Conservation (phyloP, 257 asterid genomes). For the Salvia rosmarinus region DNA sequence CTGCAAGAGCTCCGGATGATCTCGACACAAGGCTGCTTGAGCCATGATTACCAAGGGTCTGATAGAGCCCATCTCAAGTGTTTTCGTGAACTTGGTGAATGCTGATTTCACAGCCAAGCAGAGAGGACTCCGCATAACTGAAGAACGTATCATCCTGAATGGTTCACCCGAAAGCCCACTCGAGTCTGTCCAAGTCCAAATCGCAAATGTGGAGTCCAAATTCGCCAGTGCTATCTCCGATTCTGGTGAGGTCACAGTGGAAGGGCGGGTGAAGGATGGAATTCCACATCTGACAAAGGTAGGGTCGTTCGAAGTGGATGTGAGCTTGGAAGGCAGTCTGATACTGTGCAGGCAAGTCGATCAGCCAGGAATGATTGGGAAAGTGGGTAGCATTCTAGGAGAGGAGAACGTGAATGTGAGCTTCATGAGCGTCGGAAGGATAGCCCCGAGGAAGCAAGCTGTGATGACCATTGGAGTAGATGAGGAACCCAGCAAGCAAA, state of each 20-base stretch:
- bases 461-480: slow-evolving; percentile 97
- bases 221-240: slow-evolving; percentile 89
- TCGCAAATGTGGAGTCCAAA: slow-evolving; percentile 83
- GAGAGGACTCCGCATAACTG: slow-evolving; percentile 72
- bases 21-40: slow-evolving; percentile 89
- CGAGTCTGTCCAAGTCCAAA: slow-evolving; percentile 73
- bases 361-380: slow-evolving; percentile 96
- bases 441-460: slow-evolving; percentile 87
- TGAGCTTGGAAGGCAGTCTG: slow-evolving; percentile 88
- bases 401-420: slow-evolving; percentile 88
- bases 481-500: slow-evolving; percentile 77
- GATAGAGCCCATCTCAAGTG: slow-evolving; percentile 85
- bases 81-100: slow-evolving; percentile 74
- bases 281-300: slow-evolving; percentile 82
- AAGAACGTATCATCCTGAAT: slow-evolving; percentile 70
- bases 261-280: slow-evolving; percentile 87
- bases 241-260: slow-evolving; percentile 74
- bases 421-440: slow-evolving; percentile 90
- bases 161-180: slow-evolving; percentile 91
- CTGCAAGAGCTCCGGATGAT: slow-evolving; percentile 90
- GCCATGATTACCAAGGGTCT: slow-evolving; percentile 96
- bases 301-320: slow-evolving; percentile 91
- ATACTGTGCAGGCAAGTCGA: slow-evolving; percentile 93
- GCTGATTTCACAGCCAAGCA: slow-evolving; percentile 96
- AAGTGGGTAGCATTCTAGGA: slow-evolving; percentile 81